Base-by-base conservation (phyloP, 73 alveolate species). In the Symbiodinium pilosum region DNA sequence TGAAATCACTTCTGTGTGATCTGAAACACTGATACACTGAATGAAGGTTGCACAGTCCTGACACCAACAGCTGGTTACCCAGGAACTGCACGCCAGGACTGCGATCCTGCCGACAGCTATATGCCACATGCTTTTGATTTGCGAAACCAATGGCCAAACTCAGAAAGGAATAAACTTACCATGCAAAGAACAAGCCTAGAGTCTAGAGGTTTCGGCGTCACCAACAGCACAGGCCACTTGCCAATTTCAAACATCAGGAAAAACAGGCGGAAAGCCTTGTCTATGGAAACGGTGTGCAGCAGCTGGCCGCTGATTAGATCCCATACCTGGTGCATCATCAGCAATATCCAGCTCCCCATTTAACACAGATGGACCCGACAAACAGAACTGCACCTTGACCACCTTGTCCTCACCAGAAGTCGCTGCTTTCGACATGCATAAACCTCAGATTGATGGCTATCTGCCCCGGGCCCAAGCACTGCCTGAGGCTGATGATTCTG, bases 31-130 rank as follows among this genome's bases (percentile, higher is more conserved):
- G n/a, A 12, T 7, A 4, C 30, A 21, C 26, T 54, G 2, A 1
- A 54, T 16, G 73, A 26, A 54, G 28, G 73, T 30, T 24, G 30
- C 2, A n/a, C 32, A 2, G 38, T 30, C 97, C 97, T 69, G 97
- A 91, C 41, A 91, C 81, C 32, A 56, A 39, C 75, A 91, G 88
- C 89, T 91, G 97, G 88, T 56, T 75, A 52, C 36, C 52, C 40
- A 59, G 52, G 89, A 91, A 34, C 81, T 88, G 89, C 39, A 91
- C 97, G 2, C 97, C 97, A 9, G 97, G 97, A 18, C 97, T 91
- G 36, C 97, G 88, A 12, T 36, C 97, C 97, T 91, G 54, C 2
- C 38, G 54, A 7, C 39, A 84, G 20, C n/a, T n/a, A n/a, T n/a
- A n/a, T n/a, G n/a, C n/a, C n/a, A n/a, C n/a, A n/a, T n/a, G n/a